Evolutionary conservation across 441 rosid species (phyloP).

Genomic region (Aquilaria agallochum): DNA sequence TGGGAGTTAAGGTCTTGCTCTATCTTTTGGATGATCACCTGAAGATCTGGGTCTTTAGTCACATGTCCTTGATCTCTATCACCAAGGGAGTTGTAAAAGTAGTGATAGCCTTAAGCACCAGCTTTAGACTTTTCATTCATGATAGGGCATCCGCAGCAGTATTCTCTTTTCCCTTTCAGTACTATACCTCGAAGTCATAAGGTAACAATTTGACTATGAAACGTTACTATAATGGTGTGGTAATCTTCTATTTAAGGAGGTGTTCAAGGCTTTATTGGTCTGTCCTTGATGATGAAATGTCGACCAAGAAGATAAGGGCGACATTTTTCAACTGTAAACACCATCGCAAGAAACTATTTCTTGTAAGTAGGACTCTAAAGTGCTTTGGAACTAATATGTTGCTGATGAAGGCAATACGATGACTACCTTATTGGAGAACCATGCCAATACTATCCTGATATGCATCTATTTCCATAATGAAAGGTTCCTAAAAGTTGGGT

Average conservation of each 20-base stretch:
- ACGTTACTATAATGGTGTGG: not conserved
- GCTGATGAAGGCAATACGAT: too few relatives aligned
- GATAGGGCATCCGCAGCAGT: not conserved
- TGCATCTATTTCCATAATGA: not conserved
- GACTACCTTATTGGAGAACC: too few relatives aligned
- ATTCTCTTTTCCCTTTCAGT: not conserved
- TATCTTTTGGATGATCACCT: not conserved
- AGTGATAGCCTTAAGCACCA: not conserved
- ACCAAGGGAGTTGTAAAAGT: not conserved
- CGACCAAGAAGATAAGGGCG: not conserved
- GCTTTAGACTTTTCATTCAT: not conserved
- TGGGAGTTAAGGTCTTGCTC: not conserved
- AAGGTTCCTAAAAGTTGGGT: not conserved
- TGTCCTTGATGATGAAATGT: not conserved
- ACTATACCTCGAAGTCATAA: not conserved
- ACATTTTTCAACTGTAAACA: not conserved
- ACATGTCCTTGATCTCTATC: not conserved
- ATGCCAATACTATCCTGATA: too few relatives aligned
- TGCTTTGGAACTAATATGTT: not conserved
- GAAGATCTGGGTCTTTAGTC: not conserved
- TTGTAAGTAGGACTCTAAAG: not conserved
- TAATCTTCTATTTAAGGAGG: not conserved
- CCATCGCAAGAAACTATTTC: not conserved
- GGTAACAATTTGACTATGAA: not conserved
- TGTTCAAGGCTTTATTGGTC: not conserved